Evolutionary conservation across 305 asterid genomes (phyloP), one percentile per base, ranked within the genome.

Genomic region (Fraxinus albicans): DNA sequence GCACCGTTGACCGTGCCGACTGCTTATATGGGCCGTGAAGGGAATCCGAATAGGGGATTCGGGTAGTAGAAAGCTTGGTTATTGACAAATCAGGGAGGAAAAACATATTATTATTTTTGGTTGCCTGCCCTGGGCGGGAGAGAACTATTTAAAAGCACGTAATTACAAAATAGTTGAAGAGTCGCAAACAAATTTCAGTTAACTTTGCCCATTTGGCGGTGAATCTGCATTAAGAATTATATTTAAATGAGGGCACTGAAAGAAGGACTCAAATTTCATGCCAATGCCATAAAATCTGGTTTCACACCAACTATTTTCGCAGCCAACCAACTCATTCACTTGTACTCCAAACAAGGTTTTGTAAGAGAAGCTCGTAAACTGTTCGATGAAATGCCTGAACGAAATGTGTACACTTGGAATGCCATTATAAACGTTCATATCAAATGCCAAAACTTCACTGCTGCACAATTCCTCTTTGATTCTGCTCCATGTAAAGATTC

Each of bases 321-420:
- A 72, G 36, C 85, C 83, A 96, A 96, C 81, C 95, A 93, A 13
- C 88, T 94, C 75, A 96, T 96, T 7, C 84, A 84, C 17, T 2
- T 86, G 3, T 95, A 81, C 78, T 88, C 94, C 0, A 87, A 89
- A 58, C 77, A 90, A 72, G 92, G 96, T 4, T 82, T 90, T 4
- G n/a, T 82, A 0, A 36, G 67, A 17, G 91, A 91, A 77, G 97
- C 97, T 70, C 91, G 82, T 6, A 90, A 88, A 8, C 50, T 93
- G 93, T 95, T 95, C 85, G 96, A 94, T 80, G 96, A 79, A 94
- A 93, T 95, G 97, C 86, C 94, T 58, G 92, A 90, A 4, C 88
- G 96, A 86, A 94, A 93, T 76, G 91, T 90, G 0, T 89, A 84
- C 85, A 87, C 97, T 38, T 95, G 98, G 99, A 95, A 94, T 88